phyloP scores from a whole-genome alignment of 768 basidiomycete species.

The Calocera viscosa region DNA sequence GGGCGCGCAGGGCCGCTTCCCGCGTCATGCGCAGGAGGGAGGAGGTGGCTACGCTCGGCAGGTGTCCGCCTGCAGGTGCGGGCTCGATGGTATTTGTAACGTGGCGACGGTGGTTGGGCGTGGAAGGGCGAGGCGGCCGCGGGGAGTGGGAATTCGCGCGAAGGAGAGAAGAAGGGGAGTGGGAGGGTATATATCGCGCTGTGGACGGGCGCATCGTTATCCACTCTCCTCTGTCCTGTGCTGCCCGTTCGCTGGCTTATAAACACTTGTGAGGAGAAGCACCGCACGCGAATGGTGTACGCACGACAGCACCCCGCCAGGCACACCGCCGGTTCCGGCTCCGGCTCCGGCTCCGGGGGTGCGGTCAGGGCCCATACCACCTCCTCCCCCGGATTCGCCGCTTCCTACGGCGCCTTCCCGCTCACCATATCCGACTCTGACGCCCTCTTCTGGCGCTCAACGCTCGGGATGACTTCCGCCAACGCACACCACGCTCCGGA shows the following conservation, averaged over 20 bases:
- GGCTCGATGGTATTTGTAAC: conserved; percentile 37
- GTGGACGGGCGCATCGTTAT: too few relatives aligned
- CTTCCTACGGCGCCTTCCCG: neutral
- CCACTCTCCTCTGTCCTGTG: neutral
- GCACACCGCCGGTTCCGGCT: neutral
- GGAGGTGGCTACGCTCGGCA: conserved; percentile 60
- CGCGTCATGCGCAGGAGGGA: conserved; percentile 50
- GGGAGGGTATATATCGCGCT: too few relatives aligned
- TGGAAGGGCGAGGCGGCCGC: neutral
- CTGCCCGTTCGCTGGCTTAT: neutral
- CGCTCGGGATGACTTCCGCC: neutral
- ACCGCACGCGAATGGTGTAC: neutral
- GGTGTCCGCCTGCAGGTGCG: conserved; percentile 68
- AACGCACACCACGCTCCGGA: neutral
- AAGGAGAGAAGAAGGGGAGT: too few relatives aligned
- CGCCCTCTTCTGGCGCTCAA: neutral
- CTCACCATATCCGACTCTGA: neutral
- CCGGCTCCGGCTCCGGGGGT: neutral
- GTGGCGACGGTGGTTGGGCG: neutral
- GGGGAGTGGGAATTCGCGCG: neutral
- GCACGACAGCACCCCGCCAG: neutral
- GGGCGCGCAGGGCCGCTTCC: conserved; percentile 57
- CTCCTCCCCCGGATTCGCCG: neutral
- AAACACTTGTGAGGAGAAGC: neutral
- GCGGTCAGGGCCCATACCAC: neutral